Evolutionary conservation across 1,139 yeast species (phyloP), one percentile per base, ranked within the genome.

Genomic region (Meyerozyma carpophila): DNA sequence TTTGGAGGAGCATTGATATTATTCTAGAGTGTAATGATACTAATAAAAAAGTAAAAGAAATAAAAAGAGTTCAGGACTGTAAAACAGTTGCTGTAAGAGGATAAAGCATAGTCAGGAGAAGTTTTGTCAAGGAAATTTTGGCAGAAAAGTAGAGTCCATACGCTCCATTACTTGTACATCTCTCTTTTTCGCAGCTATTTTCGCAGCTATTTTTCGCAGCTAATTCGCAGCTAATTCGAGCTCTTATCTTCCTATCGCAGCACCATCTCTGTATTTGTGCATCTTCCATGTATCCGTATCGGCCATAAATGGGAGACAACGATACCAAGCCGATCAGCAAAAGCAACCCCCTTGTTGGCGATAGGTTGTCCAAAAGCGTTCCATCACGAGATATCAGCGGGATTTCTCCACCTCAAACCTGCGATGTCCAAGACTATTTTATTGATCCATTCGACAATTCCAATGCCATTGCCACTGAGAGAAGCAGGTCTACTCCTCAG

Each of bases 1-100:
- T 51, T 59, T 46, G 62, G 62, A 31, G 62, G 62, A 25, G 55
- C 52, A 26, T 51, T 58, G 44, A 39, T 53, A 40, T 39, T 48
- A 32, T 43, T 48, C 37, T 50, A 44, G 40, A 14, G 5, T 16
- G 20, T 28, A 28, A 21, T 21, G 29, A 4, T 10, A 26, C 28
- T 10, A 26, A 26, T 16, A 16, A 16, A 3, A 16, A 16, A 21
- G 4, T 21, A 21, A 21, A 21, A 21, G 24, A 21, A 20, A 21
- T 21, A 8, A 21, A 21, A 21, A 21, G 24, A 21, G 3, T 16
- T 16, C 18, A 16, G 18, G 18, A 2, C 18, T 2, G 2, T 16
- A 16, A 16, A 16, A 3, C 18, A 3, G 3, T 16, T 16, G n/a
- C 18, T 16, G 18, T 16, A 16, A 16, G 18, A 16, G 18, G 18